These are phyloP conservation scores for Boletus sp. DNA, from an alignment of 1,284 basidiomycete genomes.

Conservation along the genomic window DNA sequence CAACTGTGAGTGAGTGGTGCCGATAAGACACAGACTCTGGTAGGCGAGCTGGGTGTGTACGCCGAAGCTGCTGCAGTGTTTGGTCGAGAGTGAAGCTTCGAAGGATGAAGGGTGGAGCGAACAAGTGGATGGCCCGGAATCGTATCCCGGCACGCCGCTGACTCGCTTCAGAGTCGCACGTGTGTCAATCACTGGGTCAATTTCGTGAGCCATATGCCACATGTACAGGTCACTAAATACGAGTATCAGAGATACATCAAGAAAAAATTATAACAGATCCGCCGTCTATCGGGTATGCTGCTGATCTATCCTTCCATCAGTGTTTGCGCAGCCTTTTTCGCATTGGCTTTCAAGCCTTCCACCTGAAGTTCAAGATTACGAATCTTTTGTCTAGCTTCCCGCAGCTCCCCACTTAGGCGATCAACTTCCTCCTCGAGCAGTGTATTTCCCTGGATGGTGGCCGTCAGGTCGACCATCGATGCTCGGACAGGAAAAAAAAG, in stretches of 20 bases:
- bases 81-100: too few species aligned
- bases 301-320: slow-evolving; percentile 44
- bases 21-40: slow-evolving; percentile 16
- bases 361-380: slow-evolving; percentile 82
- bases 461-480: not conserved
- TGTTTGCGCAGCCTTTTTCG: slow-evolving; percentile 65
- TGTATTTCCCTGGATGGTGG: slow-evolving; percentile 19
- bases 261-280: slow-evolving; percentile 7
- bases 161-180: slow-evolving; percentile 19
- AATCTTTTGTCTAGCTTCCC: slow-evolving; percentile 79
- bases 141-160: not conserved
- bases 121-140: too few species aligned
- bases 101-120: too few species aligned
- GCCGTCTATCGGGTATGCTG: slow-evolving; percentile 14
- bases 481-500: slow-evolving; percentile 5
- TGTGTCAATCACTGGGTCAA: slow-evolving; percentile 9
- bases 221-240: too few species aligned
- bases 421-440: slow-evolving; percentile 61
- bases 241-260: not conserved
- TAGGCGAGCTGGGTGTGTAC: not conserved
- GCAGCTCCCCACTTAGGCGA: slow-evolving; percentile 62
- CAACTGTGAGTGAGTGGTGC: slow-evolving; percentile 20
- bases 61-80: too few species aligned
- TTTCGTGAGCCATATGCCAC: too few species aligned
- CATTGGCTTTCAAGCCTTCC: slow-evolving; percentile 75